phyloP scores from a whole-genome alignment of 495 filamentous ascomycete species.

The Cudoniella acicularis region DNA sequence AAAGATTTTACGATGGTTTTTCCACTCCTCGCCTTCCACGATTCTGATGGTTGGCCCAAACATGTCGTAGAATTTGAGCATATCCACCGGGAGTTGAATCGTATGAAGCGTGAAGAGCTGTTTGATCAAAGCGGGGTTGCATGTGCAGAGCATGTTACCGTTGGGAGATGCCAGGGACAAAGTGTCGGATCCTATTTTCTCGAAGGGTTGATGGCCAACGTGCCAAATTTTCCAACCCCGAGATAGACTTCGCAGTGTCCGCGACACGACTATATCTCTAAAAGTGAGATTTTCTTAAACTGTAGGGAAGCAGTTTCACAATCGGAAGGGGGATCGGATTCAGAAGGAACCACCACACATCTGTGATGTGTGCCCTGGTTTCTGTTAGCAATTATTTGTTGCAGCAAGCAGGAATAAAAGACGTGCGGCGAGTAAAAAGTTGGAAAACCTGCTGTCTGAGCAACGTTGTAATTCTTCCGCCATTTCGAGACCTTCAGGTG shows the following conservation, averaged over 20 bases:
- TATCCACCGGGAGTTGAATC: background rate
- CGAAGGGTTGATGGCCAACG: background rate
- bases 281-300: background rate
- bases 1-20: background rate
- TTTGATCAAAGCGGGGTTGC: background rate
- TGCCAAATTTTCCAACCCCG: background rate
- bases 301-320: background rate
- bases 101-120: background rate
- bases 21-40: background rate
- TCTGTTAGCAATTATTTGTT: background rate
- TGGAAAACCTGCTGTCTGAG: background rate
- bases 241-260: background rate
- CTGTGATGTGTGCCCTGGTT: background rate
- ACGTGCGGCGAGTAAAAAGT: background rate
- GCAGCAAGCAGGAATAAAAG: background rate
- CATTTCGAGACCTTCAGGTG: background rate
- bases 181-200: background rate
- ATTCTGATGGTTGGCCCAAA: background rate
- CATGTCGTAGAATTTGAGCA: background rate
- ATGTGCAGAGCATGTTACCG: background rate
- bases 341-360: background rate
- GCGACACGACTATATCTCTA: too few species aligned
- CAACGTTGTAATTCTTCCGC: background rate
- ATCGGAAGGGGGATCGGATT: background rate
- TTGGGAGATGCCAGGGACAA: background rate